phyloP scores from a whole-genome alignment of 306 rosid species.

The Cucumis hystrix region DNA sequence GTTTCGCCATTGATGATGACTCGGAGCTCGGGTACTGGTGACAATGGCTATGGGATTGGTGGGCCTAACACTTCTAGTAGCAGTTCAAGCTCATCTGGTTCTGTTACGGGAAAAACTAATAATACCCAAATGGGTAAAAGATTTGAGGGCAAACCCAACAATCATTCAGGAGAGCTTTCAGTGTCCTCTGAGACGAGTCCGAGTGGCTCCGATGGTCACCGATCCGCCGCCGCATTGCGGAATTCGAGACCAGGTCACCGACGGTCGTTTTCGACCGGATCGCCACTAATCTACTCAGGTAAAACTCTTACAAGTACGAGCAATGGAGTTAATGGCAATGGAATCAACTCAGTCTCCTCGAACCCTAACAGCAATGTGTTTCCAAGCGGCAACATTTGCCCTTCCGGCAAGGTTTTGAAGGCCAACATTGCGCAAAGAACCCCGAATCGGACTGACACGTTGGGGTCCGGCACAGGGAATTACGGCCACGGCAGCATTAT shows the following conservation, averaged over 20 bases:
- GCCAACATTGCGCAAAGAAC: slow-evolving; percentile 28
- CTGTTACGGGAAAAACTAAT: slow-evolving; percentile 26
- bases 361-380: slow-evolving; percentile 17
- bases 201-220: slow-evolving; percentile 18
- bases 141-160: slow-evolving; percentile 24
- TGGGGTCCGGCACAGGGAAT: slow-evolving; percentile 64
- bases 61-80: slow-evolving; percentile 23
- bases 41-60: slow-evolving; percentile 2
- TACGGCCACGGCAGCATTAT: slow-evolving; percentile 84
- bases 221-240: slow-evolving; percentile 26
- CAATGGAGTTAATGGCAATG: slow-evolving; percentile 13
- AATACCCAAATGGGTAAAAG: slow-evolving; percentile 24
- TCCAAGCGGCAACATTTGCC: slow-evolving; percentile 69
- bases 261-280: slow-evolving; percentile 73
- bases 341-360: slow-evolving; percentile 20
- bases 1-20: slow-evolving; percentile 37
- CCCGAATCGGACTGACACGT: slow-evolving; percentile 41
- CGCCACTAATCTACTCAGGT: slow-evolving; percentile 64
- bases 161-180: slow-evolving; percentile 46
- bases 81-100: slow-evolving; percentile 53
- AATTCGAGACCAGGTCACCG: slow-evolving; percentile 54
- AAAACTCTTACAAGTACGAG: slow-evolving; percentile 16
- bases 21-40: slow-evolving; percentile 7
- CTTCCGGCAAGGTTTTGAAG: slow-evolving; percentile 51
- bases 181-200: slow-evolving; percentile 27